A percentile compares a stretch with the other conserved stretches of the same genome.
Evolutionary conservation across 2,329 filamentous ascomycete genomes (phyloP).

Genomic region (Colletotrichum sp.): DNA sequence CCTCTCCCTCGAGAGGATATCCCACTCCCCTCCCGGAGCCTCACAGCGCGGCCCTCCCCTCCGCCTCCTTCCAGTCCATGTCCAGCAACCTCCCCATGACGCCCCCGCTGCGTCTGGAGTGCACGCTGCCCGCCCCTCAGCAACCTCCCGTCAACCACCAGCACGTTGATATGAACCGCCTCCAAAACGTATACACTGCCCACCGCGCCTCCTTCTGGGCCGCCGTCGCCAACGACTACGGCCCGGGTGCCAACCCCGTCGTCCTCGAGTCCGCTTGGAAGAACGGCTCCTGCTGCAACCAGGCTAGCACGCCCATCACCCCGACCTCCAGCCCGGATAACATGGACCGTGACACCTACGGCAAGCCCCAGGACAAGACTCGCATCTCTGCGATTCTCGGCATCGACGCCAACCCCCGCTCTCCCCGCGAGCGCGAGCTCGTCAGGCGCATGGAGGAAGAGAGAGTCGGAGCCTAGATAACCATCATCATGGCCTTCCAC

Average conservation of each 20-base stretch:
- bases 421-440: conserved; percentile 62
- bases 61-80: conserved; percentile 39
- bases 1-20: conserved; percentile 43
- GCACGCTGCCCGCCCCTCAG: conserved; percentile 48
- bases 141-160: conserved; percentile 37
- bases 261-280: conserved; percentile 76
- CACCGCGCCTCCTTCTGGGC: conserved; percentile 78
- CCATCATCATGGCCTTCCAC: not conserved
- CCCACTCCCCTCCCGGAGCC: conserved; percentile 46
- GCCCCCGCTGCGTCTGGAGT: conserved; percentile 65
- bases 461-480: conserved; percentile 33
- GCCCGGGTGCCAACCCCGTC: conserved; percentile 63
- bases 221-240: conserved; percentile 74
- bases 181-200: conserved; percentile 72
- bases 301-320: conserved; percentile 54
- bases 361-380: conserved; percentile 56
- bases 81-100: conserved; percentile 34
- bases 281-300: conserved; percentile 47
- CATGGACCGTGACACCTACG: conserved; percentile 44
- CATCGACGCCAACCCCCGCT: conserved; percentile 62
- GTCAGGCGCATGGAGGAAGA: conserved; percentile 62
- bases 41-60: conserved; percentile 50
- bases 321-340: conserved; percentile 57
- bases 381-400: conserved; percentile 68
- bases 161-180: conserved; percentile 67